Base-by-base conservation (phyloP, 1,284 basidiomycete genomes). In the Pisolithus thermaeus region DNA sequence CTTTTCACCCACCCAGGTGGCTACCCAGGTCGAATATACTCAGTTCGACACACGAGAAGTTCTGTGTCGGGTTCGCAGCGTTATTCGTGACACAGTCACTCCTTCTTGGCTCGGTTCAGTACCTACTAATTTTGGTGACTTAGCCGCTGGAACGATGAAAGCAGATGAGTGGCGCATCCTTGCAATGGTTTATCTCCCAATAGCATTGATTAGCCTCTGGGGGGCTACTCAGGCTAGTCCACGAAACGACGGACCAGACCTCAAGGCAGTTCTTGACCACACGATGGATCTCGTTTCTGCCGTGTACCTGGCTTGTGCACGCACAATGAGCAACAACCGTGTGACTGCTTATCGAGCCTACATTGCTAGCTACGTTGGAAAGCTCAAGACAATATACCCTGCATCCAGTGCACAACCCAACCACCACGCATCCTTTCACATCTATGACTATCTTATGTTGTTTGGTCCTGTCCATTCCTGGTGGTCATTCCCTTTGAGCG, bases 401-500 rank as follows among this genome's bases (percentile, higher is more conserved):
- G 5, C 23, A 4, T 25, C 5, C 23, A 25, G 23, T 25, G 23
- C 5, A 4, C 14, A 32, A 2, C 53, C 58, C 11, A 72, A 72
- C 47, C 47, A 73, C 16, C 73, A 74, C 45, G 56, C 60, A 7
- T 50, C 64, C 0, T 52, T 70, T 9, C 73, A 75, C 40, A 61
- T 73, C 12, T 61, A 58, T 2, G 55, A 66, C 8, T 62, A 65
- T 42, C 52, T 72, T 0, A 16, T 50, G 1, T 49, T 56, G 1
- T 73, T 70, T 47, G 67, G 72, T 1, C 73, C 72, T 2, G 60
- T 65, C 1, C 70, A 73, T 51, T 56, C 66, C 0, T 65, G 66
- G 52, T 60, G 70, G 39, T 61, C 64, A 0, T 69, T 66, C 12
- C 60, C 7, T 73, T 66, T 14, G 65, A 75, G 40, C 54, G 61